Evolutionary conservation across 139 green algal genomes (phyloP).

Genomic region (Axilococcus clingmanii): DNA sequence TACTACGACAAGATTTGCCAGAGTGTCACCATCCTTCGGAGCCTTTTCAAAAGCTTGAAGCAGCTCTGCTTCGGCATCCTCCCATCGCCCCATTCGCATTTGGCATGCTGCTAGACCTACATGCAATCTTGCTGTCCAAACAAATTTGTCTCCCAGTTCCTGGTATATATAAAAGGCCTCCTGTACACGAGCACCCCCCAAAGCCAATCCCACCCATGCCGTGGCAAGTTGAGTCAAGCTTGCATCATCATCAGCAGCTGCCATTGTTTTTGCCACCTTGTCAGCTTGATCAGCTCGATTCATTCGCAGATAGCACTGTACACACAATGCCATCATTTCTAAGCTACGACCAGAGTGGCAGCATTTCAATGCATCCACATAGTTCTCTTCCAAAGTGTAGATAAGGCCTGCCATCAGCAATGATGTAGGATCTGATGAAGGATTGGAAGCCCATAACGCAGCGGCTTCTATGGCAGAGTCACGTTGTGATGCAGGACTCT

Average conservation of each 20-base stretch:
- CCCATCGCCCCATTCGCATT: constrained; percentile 82
- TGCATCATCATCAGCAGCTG: constrained; percentile 82
- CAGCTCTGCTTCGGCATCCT: constrained; percentile 56
- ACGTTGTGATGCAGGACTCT: constrained; percentile 58
- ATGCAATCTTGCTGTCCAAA: constrained; percentile 78
- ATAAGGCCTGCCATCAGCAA: constrained; percentile 74
- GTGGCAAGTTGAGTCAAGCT: constrained; percentile 90
- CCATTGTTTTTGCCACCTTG: constrained; percentile 72
- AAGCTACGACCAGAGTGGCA: constrained; percentile 60
- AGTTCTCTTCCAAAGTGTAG: constrained; percentile 73
- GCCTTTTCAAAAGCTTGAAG: constrained; percentile 81
- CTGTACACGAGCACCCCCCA: constrained; percentile 87
- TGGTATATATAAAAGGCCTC: constrained; percentile 93
- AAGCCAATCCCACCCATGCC: constrained; percentile 79
- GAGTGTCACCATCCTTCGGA: constrained; percentile 79
- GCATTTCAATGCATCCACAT: constrained; percentile 82
- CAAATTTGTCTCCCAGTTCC: constrained; percentile 94
- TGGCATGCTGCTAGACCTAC: constrained; percentile 78
- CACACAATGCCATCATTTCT: constrained; percentile 74
- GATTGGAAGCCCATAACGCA: constrained; percentile 2
- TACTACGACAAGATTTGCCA: constrained; percentile 83
- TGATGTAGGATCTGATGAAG: not conserved
- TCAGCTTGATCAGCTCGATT: constrained; percentile 87
- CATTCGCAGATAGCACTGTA: constrained; percentile 83
- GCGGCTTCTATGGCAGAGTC: constrained; percentile 55